These are phyloP conservation scores for Paraphoma sp. DNA, from an alignment of 2,329 filamentous ascomycete genomes.

Conservation along the genomic window DNA sequence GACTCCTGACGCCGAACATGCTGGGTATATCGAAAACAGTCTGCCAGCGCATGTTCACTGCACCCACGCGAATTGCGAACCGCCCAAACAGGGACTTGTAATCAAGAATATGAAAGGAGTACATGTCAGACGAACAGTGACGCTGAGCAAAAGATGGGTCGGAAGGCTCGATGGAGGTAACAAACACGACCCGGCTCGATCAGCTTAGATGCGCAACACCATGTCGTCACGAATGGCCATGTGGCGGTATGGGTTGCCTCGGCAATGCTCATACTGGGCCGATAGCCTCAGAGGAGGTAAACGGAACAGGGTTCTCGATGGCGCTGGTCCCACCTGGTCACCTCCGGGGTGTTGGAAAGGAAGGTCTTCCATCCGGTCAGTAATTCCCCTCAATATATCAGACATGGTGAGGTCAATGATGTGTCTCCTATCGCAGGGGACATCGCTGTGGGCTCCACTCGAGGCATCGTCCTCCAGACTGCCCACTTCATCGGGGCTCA, in stretches of 20 bases:
- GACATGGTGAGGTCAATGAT: conserved; percentile 27
- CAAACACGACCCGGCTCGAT: too few species aligned
- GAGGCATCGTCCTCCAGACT: conserved; percentile 18
- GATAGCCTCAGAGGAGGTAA: conserved; percentile 36
- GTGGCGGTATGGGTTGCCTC: conserved; percentile 30
- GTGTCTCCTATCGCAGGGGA: conserved; percentile 3
- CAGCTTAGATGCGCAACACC: background rate
- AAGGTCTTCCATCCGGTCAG: conserved; percentile 12
- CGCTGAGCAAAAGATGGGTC: background rate
- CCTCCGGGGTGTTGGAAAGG: background rate
- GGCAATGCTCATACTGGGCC: conserved; percentile 36
- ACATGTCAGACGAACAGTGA: background rate
- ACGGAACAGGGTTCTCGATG: conserved; percentile 29
- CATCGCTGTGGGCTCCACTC: conserved; percentile 18
- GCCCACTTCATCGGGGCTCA: background rate
- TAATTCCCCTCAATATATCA: conserved; percentile 21
- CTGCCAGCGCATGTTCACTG: background rate
- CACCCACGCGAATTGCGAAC: background rate
- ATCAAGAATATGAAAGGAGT: too few species aligned
- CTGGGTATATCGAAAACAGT: background rate
- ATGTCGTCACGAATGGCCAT: conserved; percentile 25
- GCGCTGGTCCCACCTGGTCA: conserved; percentile 1
- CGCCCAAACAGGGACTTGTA: background rate
- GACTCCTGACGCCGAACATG: background rate
- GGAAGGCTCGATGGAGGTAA: too few species aligned